Conservation (phyloP, 257 asterid species). For the Perilla frutescens region DNA sequence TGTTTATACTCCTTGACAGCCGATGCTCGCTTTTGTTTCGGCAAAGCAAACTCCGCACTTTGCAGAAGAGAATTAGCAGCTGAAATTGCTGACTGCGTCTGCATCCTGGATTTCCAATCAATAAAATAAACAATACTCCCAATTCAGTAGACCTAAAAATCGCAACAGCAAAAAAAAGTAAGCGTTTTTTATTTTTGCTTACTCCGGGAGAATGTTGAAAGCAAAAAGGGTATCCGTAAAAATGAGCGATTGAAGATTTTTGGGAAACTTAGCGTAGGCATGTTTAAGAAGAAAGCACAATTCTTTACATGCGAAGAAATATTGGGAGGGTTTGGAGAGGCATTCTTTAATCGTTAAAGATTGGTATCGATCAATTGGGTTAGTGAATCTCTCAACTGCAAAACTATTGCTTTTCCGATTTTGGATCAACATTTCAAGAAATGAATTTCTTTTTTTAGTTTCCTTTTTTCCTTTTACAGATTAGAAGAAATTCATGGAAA, state of each 20-base stretch:
- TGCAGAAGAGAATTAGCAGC: constrained; percentile 74
- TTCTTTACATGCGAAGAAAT: constrained; percentile 66
- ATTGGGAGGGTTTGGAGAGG: constrained; percentile 49
- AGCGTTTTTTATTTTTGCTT: background rate
- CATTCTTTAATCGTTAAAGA: constrained; percentile 56
- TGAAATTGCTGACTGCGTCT: constrained; percentile 55
- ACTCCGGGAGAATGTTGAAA: constrained; percentile 77
- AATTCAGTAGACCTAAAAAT: constrained; percentile 13
- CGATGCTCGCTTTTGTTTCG: constrained; percentile 71
- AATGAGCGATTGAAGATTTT: constrained; percentile 63
- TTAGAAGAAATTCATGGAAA: constrained; percentile 18
- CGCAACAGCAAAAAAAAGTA: background rate
- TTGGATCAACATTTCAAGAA: constrained; percentile 36
- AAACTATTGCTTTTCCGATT: constrained; percentile 16
- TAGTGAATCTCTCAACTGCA: background rate
- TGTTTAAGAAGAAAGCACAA: constrained; percentile 60
- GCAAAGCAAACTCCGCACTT: constrained; percentile 74
- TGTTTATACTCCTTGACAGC: constrained; percentile 71
- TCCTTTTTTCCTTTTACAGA: background rate
- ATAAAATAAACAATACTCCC: background rate
- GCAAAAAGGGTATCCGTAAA: constrained; percentile 76
- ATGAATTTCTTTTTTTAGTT: background rate
- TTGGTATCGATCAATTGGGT: constrained; percentile 54
- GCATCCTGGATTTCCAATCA: constrained; percentile 54
- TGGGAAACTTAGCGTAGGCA: constrained; percentile 60